These are phyloP conservation scores for Cytospora chrysosperma DNA, from an alignment of 2,329 filamentous ascomycete genomes.

Conservation along the genomic window DNA sequence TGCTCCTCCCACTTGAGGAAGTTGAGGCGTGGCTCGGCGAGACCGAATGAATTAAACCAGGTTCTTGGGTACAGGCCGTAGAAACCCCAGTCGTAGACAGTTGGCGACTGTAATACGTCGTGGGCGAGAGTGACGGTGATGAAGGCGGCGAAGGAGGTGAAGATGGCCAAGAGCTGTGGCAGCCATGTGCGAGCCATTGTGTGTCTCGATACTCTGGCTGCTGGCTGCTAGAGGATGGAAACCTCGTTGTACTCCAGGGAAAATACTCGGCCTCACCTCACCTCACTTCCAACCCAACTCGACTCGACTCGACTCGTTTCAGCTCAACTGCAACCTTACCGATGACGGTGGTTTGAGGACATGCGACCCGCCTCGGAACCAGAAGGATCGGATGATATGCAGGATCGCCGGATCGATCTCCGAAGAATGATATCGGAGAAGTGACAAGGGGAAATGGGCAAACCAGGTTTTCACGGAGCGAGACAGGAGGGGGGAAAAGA, in stretches of 20 bases:
- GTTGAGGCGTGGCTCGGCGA: slow-evolving; percentile 23
- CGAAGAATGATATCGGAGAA: too few species aligned
- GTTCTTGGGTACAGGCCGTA: slow-evolving; percentile 25
- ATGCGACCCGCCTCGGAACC: not conserved
- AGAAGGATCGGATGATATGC: not conserved
- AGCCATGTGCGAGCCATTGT: slow-evolving; percentile 17
- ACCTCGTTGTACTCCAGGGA: not conserved
- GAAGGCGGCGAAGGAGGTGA: not conserved
- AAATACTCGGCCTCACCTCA: too few species aligned
- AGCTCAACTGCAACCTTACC: not conserved
- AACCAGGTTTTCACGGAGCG: not conserved
- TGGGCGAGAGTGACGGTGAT: not conserved
- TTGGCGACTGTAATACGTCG: slow-evolving; percentile 14
- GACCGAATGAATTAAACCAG: slow-evolving; percentile 21
- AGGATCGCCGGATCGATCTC: not conserved
- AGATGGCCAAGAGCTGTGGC: not conserved
- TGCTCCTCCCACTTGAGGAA: slow-evolving; percentile 23
- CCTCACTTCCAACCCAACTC: not conserved
- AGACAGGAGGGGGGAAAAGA: not conserved
- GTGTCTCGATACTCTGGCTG: not conserved
- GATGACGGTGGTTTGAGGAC: not conserved
- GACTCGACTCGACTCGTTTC: not conserved
- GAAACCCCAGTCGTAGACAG: slow-evolving; percentile 25
- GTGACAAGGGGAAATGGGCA: not conserved
- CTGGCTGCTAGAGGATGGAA: too few species aligned